Conservation (phyloP, 1,139 yeast species). For the Diutina pseudorugosa region DNA sequence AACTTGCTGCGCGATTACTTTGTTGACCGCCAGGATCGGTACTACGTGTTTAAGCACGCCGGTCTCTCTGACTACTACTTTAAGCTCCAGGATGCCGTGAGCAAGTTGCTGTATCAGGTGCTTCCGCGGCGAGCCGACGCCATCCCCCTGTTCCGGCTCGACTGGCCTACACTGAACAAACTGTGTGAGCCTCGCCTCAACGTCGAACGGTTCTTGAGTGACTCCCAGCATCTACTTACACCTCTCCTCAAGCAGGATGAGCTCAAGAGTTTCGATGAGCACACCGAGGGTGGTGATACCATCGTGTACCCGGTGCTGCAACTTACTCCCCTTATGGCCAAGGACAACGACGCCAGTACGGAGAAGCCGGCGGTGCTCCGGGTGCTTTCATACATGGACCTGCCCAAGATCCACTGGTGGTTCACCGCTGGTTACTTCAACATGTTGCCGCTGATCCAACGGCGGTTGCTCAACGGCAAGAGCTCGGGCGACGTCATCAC, state of each 20-base stretch:
- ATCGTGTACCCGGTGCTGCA: constrained; percentile 90
- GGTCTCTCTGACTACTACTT: constrained; percentile 62
- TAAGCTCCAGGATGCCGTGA: constrained; percentile 52
- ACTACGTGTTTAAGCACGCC: constrained; percentile 53
- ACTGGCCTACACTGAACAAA: constrained; percentile 70
- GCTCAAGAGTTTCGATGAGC: constrained; percentile 23
- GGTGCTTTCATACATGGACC: constrained; percentile 45
- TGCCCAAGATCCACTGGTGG: constrained; percentile 56
- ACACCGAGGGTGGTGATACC: constrained; percentile 33
- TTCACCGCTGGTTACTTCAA: constrained; percentile 97
- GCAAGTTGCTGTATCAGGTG: constrained; percentile 61
- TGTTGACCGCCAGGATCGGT: constrained; percentile 92
- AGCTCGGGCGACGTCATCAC: constrained; percentile 70
- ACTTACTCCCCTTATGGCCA: constrained; percentile 64
- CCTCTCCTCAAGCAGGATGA: constrained; percentile 42
- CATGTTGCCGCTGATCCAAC: constrained; percentile 65
- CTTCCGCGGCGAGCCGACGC: constrained; percentile 20
- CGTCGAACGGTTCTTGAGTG: constrained; percentile 42
- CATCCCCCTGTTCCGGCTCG: constrained; percentile 35
- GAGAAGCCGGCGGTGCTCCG: constrained; percentile 64
- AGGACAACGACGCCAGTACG: constrained; percentile 52
- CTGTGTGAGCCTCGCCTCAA: constrained; percentile 63
- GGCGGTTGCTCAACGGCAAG: constrained; percentile 44
- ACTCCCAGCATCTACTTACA: constrained; percentile 43
- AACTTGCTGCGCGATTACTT: constrained; percentile 85